Conservation (phyloP, 176 grass and related monocot species). For the Lolium multiflorum region DNA sequence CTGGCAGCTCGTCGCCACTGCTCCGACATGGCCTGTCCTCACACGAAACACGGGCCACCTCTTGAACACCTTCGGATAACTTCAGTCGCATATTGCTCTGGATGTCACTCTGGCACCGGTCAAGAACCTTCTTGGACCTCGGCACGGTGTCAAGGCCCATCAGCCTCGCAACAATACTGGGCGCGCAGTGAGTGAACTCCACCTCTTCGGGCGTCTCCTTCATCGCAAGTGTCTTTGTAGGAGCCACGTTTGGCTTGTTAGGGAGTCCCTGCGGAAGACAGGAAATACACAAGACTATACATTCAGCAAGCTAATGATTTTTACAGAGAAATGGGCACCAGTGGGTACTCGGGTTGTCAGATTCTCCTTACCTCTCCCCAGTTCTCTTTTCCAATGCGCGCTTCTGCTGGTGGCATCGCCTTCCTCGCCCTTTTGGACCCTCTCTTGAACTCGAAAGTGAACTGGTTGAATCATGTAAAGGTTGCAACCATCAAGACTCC, state of each 20-base stretch:
- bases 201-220: constrained; percentile 44
- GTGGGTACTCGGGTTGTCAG: background rate
- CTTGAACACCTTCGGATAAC: constrained; percentile 7
- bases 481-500: background rate
- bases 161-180: constrained; percentile 62
- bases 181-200: constrained; percentile 55
- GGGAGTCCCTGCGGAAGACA: constrained; percentile 29
- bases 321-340: background rate
- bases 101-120: constrained; percentile 49
- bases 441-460: constrained; percentile 50
- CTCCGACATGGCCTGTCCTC: constrained; percentile 27
- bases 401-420: background rate
- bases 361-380: constrained; percentile 17
- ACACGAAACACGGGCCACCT: background rate
- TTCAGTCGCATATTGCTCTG: background rate
- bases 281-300: background rate
- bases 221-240: background rate
- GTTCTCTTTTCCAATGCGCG: background rate
- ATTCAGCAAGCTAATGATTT: background rate
- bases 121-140: constrained; percentile 38
- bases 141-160: constrained; percentile 79
- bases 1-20: constrained; percentile 42
- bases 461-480: constrained; percentile 35
- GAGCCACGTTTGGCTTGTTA: background rate
- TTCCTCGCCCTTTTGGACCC: constrained; percentile 45